Evolutionary conservation across 1,284 basidiomycete species (phyloP).

Genomic region (Wolfiporia cocos): DNA sequence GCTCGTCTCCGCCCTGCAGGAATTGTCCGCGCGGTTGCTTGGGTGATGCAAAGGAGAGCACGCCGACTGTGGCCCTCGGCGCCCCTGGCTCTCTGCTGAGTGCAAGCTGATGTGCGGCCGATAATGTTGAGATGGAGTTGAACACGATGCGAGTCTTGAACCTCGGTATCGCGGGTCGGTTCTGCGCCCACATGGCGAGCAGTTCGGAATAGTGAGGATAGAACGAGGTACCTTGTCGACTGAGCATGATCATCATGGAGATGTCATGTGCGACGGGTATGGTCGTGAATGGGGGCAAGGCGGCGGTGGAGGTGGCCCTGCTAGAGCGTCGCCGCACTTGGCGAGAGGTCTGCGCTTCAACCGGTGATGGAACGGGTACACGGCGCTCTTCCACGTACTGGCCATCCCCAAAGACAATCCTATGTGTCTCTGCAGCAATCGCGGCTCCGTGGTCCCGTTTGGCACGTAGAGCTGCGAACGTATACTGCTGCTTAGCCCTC

Average conservation of each 20-base stretch:
- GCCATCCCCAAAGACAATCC: conserved; percentile 38
- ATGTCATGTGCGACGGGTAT: conserved; percentile 30
- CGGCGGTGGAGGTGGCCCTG: not conserved
- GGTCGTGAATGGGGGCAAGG: not conserved
- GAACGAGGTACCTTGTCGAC: conserved; percentile 33
- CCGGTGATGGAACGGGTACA: conserved; percentile 18
- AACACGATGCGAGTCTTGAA: conserved; percentile 26
- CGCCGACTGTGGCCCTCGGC: conserved; percentile 30
- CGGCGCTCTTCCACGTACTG: conserved; percentile 36
- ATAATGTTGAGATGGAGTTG: conserved; percentile 25
- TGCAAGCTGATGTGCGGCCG: conserved; percentile 26
- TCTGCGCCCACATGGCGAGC: conserved; percentile 29
- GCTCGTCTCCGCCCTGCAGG: conserved; percentile 40
- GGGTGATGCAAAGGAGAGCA: conserved; percentile 41
- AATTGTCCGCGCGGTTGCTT: conserved; percentile 42
- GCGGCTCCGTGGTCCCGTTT: conserved; percentile 22
- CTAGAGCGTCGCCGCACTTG: conserved; percentile 5
- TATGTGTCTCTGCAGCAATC: conserved; percentile 35
- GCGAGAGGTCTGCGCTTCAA: conserved; percentile 17
- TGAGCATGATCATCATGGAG: conserved; percentile 30
- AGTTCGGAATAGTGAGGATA: conserved; percentile 32
- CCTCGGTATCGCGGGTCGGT: conserved; percentile 10
- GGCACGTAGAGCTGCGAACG: conserved; percentile 13
- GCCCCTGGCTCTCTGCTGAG: conserved; percentile 10
- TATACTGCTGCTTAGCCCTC: conserved; percentile 4